Conservation (phyloP, 2,329 filamentous ascomycete genomes). For the Aspergillus fumigatus region DNA sequence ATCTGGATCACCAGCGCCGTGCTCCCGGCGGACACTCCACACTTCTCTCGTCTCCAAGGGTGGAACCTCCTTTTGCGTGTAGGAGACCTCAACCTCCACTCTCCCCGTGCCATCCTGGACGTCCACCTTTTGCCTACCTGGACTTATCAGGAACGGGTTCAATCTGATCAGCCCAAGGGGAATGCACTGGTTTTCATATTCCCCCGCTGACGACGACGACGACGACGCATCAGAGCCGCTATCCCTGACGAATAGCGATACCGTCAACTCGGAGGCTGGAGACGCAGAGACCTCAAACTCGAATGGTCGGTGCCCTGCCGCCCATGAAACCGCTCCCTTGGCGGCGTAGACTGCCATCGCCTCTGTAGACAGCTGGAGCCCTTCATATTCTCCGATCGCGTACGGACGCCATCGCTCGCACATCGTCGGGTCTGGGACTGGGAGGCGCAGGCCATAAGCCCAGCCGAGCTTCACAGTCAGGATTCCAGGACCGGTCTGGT, state of each 20-base stretch:
- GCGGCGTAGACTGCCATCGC: not conserved
- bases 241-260: not conserved
- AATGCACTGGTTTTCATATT: not conserved
- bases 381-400: conserved; percentile 4
- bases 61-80: not conserved
- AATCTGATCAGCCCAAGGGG: conserved; percentile 1
- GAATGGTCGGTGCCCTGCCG: not conserved
- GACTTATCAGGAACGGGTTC: conserved; percentile 1
- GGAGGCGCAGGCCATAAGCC: not conserved
- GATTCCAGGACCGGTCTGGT: not conserved
- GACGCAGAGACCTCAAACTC: conserved; percentile 3
- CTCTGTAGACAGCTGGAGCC: conserved; percentile 2
- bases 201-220: not conserved
- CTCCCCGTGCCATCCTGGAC: conserved; percentile 1
- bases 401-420: conserved; percentile 3
- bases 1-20: not conserved
- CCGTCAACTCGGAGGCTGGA: not conserved
- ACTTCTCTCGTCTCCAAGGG: not conserved
- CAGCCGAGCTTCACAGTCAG: not conserved
- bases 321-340: not conserved
- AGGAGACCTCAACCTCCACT: not conserved
- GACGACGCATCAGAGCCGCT: not conserved
- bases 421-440: not conserved
- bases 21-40: not conserved
- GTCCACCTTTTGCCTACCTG: not conserved